A percentile compares a stretch with the other conserved stretches of the same genome.
These are phyloP conservation scores for Aspergillus latus DNA, from an alignment of 2,329 filamentous ascomycete species.

Conservation along the genomic window DNA sequence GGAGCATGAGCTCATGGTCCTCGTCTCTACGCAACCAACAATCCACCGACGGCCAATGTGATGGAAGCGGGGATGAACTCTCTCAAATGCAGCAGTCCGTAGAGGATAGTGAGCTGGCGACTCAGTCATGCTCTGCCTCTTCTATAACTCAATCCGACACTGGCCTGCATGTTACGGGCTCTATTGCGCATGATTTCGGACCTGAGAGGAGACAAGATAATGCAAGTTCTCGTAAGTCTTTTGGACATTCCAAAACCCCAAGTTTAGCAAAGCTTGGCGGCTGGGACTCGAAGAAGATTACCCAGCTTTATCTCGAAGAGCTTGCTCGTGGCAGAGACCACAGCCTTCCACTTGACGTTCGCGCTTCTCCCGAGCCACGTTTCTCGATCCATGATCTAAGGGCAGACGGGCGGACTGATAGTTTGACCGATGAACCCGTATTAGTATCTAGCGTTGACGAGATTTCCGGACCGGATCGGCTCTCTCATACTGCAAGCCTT, in stretches of 20 bases:
- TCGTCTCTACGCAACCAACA: slow-evolving; percentile 41
- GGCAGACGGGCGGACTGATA: slow-evolving; percentile 25
- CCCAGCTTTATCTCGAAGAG: slow-evolving; percentile 56
- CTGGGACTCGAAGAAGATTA: slow-evolving; percentile 56
- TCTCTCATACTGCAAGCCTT: slow-evolving; percentile 44
- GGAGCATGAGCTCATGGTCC: slow-evolving; percentile 49
- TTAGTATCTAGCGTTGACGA: slow-evolving; percentile 35
- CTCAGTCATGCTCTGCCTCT: slow-evolving; percentile 37
- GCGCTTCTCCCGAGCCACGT: slow-evolving; percentile 25
- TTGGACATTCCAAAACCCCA: slow-evolving; percentile 51
- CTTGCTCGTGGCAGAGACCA: slow-evolving; percentile 38
- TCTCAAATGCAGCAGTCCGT: slow-evolving; percentile 29
- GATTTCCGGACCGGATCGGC: slow-evolving; percentile 24
- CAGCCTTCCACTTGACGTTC: slow-evolving; percentile 23
- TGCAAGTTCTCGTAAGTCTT: slow-evolving; percentile 40
- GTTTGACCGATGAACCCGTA: slow-evolving; percentile 38
- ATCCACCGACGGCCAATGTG: slow-evolving; percentile 36
- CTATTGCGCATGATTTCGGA: slow-evolving; percentile 26
- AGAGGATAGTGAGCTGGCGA: slow-evolving; percentile 30
- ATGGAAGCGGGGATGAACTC: slow-evolving; percentile 38
- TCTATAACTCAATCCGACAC: slow-evolving; percentile 42
- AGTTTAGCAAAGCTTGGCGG: slow-evolving; percentile 54
- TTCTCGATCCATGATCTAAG: slow-evolving; percentile 16
- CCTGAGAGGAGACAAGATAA: slow-evolving; percentile 42
- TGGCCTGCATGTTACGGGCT: slow-evolving; percentile 14